Evolutionary conservation across 169 alveolate species (phyloP).

Genomic region (Hammondia hammondi): DNA sequence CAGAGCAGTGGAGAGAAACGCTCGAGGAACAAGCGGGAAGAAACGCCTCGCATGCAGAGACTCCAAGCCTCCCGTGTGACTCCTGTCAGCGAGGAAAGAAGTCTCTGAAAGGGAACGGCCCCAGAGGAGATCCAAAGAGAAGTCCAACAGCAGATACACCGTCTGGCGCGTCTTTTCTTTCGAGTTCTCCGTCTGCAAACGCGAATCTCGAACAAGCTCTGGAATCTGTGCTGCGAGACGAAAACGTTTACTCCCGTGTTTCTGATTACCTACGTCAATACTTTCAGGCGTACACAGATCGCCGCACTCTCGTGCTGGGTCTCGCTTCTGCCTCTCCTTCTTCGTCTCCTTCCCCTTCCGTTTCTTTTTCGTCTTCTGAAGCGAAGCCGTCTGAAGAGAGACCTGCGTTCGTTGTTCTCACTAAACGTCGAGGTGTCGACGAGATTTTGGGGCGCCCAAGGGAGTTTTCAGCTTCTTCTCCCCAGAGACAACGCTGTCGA

Average conservation of each 20-base stretch:
- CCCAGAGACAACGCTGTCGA: too few species aligned
- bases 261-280: not conserved
- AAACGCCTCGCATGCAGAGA: not conserved
- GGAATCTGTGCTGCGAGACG: not conserved
- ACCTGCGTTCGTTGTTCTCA: not conserved
- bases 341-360: not conserved
- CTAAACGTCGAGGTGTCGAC: not conserved
- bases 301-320: not conserved
- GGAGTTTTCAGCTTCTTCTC: not conserved
- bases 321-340: not conserved
- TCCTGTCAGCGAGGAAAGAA: not conserved
- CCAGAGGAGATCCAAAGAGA: not conserved
- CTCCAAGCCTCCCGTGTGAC: too few species aligned
- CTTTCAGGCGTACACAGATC: not conserved
- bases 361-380: not conserved
- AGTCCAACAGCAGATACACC: not conserved
- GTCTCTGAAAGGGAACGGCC: not conserved
- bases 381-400: not conserved
- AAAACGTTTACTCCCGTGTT: not conserved
- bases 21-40: not conserved
- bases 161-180: not conserved
- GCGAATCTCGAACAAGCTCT: not conserved
- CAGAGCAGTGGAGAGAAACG: not conserved
- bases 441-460: not conserved
- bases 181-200: not conserved